Base-by-base conservation (phyloP, 371 early-diverging fungal genomes). In the Mucor racemosus region DNA sequence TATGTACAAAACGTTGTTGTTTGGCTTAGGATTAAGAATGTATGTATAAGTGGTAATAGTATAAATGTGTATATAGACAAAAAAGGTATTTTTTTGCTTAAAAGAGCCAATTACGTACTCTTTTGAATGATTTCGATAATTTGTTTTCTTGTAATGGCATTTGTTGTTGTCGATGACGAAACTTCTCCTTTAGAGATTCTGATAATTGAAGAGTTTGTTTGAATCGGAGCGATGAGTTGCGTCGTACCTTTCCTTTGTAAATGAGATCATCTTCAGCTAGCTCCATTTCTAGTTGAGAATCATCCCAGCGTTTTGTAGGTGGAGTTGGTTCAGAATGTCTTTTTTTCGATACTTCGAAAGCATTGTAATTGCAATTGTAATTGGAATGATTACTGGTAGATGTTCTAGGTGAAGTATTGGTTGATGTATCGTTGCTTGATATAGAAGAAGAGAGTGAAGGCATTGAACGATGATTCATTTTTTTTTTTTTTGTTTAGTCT, bases 221-320 rank as follows among this genome's bases (percentile, higher is more conserved):
- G 13, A 72, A 41, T 48, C 71, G 67, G 67, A 71, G 71, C 36
- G 71, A 66, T 58, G 72, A 67, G 48, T 60, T 63, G 57, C 64
- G 67, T 67, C 64, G 62, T 35, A 53, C 56, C 61, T 63, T 64
- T 40, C 46, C 64, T 53, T 54, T 44, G 7, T 56, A 39, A 48
- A 74, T 69, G 66, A 74, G 65, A 67, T 74, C 67, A 69, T 74
- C 74, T 64, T 74, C 74, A 17, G 74, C 74, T 39, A 74, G 31
- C 34, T 69, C 74, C 61, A 74, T 66, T 39, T 69, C 74, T 31
- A 74, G 53, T 40, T 74, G 74, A n/a, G 74, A 69, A 40, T 74
- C 74, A 40, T 74, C 74, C 74, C 74, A 74, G 10, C 72, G 65
- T 26, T 58, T 70, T 7, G 19, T 57, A 56, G 57, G 57, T 21